Base-by-base conservation (phyloP, 148 eudicot species). In the Rhododendron simsii region DNA sequence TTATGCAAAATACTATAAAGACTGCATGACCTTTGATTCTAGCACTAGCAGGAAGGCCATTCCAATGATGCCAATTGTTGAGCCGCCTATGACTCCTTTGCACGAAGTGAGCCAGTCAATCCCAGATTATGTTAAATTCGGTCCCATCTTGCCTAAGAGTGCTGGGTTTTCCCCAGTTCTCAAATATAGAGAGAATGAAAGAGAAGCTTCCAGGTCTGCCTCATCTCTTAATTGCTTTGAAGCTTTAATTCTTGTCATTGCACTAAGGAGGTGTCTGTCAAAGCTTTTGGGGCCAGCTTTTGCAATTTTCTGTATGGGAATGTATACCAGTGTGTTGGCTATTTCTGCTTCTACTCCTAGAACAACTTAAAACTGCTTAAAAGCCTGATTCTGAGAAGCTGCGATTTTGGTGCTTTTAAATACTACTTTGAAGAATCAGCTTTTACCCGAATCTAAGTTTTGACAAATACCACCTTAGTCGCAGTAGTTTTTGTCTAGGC, bases 21-120 rank as follows among this genome's bases (percentile, higher is more conserved):
- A 92, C 30, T 91, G 94, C 78, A 77, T 92, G 86, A 89, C 87
- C 83, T 83, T 76, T 65, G 91, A 89, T 86, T 84, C 90, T 44
- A 75, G 89, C 67, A 87, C 91, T 39, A 87, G 88, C 61, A 89
- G 85, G 85, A 89, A 85, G 88, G 80, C 45, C 39, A 87, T 91
- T 39, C 91, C 92, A 41, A 91, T 92, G 92, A 55, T 92, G 78
- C 94, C 94, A 15, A 92, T 92, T 81, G 92, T 89, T 28, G 94
- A 92, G 89, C 88, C 92, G 6, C 94, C 94, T 7, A 91, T 89
- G 92, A 92, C 94, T 80, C 92, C 94, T 44, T 44, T 92, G 87
- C 91, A 87, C 23, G 94, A 92, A 84, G 81, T 92, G 86, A 91
- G 91, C 88, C 87, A 78, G 50, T 83, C 86, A 21, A 88, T 92